Evolutionary conservation across 140 eudicot species (phyloP).

Genomic region (Flaveria floridana): DNA sequence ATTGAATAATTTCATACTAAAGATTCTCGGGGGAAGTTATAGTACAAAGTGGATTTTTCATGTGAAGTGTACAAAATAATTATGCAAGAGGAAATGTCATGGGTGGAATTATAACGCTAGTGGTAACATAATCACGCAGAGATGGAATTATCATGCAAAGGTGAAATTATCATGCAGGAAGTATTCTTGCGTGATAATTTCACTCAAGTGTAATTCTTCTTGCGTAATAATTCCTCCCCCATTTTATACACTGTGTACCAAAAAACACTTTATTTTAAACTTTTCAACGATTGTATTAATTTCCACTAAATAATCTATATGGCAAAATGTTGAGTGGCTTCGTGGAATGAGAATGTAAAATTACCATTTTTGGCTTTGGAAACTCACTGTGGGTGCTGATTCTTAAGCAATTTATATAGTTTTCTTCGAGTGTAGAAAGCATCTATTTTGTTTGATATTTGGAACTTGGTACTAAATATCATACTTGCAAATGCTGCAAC

Average conservation of each 20-base stretch:
- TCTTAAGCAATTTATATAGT: not conserved
- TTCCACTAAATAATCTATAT: not conserved
- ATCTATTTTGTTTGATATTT: not conserved
- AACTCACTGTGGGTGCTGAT: not conserved
- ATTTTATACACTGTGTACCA: no score
- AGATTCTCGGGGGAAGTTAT: not conserved
- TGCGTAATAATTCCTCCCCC: no score
- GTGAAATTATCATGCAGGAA: no score
- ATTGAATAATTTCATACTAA: not conserved
- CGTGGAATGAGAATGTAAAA: not conserved
- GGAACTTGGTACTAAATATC: slow-evolving; percentile 3
- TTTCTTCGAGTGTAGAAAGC: not conserved
- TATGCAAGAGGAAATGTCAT: no score
- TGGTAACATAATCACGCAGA: no score
- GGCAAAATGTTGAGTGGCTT: not conserved
- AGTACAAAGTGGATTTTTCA: no score
- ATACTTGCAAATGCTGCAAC: not conserved
- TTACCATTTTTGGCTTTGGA: not conserved
- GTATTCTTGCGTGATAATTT: no score
- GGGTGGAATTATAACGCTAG: no score
- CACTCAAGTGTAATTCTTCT: no score
- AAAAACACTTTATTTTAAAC: no score
- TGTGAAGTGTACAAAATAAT: no score
- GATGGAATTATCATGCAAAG: no score
- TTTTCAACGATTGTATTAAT: not conserved